Evolutionary conservation across 2,329 filamentous ascomycete species (phyloP).

Genomic region (Colletotrichum somersetense): DNA sequence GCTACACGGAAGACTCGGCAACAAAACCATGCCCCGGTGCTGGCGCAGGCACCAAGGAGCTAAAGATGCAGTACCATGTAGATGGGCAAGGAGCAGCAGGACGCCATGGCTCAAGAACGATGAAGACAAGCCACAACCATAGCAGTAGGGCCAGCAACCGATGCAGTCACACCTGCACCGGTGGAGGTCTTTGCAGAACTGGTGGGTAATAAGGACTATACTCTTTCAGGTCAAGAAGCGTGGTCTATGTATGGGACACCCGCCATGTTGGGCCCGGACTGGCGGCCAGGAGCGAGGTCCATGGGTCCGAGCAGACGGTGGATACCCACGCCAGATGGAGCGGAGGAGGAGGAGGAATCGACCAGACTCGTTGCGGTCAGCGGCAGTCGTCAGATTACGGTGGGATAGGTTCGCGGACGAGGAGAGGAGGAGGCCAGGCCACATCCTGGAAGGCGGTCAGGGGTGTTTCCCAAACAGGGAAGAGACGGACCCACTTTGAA

Average conservation of each 20-base stretch:
- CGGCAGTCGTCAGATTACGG: conserved; percentile 27
- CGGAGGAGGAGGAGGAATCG: neutral
- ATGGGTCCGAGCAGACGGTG: conserved; percentile 17
- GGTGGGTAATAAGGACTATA: neutral
- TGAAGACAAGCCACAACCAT: conserved; percentile 10
- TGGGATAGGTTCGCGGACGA: conserved; percentile 1
- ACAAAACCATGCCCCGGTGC: neutral
- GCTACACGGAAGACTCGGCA: conserved; percentile 19
- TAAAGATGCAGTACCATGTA: conserved; percentile 1
- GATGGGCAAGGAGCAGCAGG: conserved; percentile 6
- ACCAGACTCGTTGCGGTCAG: neutral
- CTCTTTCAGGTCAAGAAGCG: conserved; percentile 29
- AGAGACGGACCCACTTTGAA: neutral
- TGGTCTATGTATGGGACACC: conserved; percentile 10
- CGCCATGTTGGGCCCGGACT: conserved; percentile 17
- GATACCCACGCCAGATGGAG: conserved; percentile 6
- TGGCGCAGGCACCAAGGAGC: conserved; percentile 3
- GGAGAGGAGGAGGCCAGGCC: neutral
- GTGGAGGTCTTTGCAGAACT: conserved; percentile 3
- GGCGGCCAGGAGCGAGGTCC: conserved; percentile 9
- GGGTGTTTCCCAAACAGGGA: conserved; percentile 18
- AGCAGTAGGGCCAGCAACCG: neutral
- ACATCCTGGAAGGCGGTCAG: conserved; percentile 1
- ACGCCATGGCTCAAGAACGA: conserved; percentile 25
- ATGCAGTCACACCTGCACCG: conserved; percentile 17